Percentiles rank a stretch among this genome's conserved stretches.
Evolutionary conservation across 164 flowering plant genomes (phyloP).

Genomic region (Liquidambar formosana): DNA sequence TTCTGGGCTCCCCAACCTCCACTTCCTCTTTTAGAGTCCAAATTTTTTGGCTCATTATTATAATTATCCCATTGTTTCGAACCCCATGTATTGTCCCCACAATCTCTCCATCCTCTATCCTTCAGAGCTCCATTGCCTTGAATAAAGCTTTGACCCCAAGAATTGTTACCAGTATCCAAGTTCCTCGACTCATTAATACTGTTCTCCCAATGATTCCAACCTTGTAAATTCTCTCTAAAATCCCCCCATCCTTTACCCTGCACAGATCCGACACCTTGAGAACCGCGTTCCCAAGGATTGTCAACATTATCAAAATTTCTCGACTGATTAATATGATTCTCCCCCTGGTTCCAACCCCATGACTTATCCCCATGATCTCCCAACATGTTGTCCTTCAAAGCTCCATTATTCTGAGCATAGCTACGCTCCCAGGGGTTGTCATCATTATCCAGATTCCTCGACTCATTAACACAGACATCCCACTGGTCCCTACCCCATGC

Average conservation of each 20-base stretch:
- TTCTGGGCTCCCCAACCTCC: slow-evolving; percentile 29
- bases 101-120: slow-evolving; percentile 20
- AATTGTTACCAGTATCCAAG: background rate
- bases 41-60: slow-evolving; percentile 9
- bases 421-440: slow-evolving; percentile 42
- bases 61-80: slow-evolving; percentile 20
- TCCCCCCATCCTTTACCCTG: slow-evolving; percentile 28
- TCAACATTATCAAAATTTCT: slow-evolving; percentile 6
- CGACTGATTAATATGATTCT: background rate
- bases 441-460: slow-evolving; percentile 8
- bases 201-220: slow-evolving; percentile 11
- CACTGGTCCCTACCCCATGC: slow-evolving; percentile 26
- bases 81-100: slow-evolving; percentile 15
- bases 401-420: slow-evolving; percentile 8
- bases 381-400: slow-evolving; percentile 24
- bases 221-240: slow-evolving; percentile 15
- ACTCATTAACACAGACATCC: slow-evolving; percentile 5
- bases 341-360: slow-evolving; percentile 21
- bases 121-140: background rate
- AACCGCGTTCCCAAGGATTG: slow-evolving; percentile 34
- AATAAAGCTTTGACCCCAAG: slow-evolving; percentile 3
- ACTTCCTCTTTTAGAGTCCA: slow-evolving; percentile 10
- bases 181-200: slow-evolving; percentile 5
- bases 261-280: slow-evolving; percentile 5
- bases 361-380: slow-evolving; percentile 18